Evolutionary conservation across 805 yeast species (phyloP).

Genomic region (Wickerhamiella vanderwaltii): DNA sequence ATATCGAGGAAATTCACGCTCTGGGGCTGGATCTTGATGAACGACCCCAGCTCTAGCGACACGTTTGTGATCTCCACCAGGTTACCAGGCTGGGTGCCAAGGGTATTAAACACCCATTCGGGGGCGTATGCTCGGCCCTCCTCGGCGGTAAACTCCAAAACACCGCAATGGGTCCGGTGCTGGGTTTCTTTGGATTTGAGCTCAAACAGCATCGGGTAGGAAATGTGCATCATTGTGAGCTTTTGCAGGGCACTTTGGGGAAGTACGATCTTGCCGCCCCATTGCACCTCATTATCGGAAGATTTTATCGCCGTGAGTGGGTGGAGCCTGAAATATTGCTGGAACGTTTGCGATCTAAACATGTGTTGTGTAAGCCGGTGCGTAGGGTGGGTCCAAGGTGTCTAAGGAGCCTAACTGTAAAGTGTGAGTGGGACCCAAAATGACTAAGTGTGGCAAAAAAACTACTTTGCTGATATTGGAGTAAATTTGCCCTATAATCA

Average conservation of each 20-base stretch:
- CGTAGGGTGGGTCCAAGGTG: too few relatives aligned
- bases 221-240: slow-evolving; percentile 73
- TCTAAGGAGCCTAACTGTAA: too few relatives aligned
- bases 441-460: too few relatives aligned
- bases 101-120: slow-evolving; percentile 87
- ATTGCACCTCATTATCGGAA: slow-evolving; percentile 60
- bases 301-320: slow-evolving; percentile 87
- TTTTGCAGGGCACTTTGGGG: slow-evolving; percentile 89
- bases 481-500: too few relatives aligned
- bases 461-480: too few relatives aligned
- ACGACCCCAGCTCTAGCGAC: slow-evolving; percentile 73
- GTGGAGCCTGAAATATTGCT: slow-evolving; percentile 82
- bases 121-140: slow-evolving; percentile 94
- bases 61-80: slow-evolving; percentile 56
- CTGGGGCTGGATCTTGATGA: slow-evolving; percentile 92
- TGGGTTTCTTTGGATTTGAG: slow-evolving; percentile 53
- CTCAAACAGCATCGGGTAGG: slow-evolving; percentile 93
- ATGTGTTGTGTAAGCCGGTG: too few relatives aligned
- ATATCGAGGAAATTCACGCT: slow-evolving; percentile 86
- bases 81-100: slow-evolving; percentile 66
- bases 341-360: slow-evolving; percentile 33
- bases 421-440: too few relatives aligned
- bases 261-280: slow-evolving; percentile 87
- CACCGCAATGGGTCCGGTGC: slow-evolving; percentile 75
- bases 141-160: slow-evolving; percentile 89